Evolutionary conservation across 768 basidiomycete species (phyloP).

Genomic region (Cyclocybe cylindracea): DNA sequence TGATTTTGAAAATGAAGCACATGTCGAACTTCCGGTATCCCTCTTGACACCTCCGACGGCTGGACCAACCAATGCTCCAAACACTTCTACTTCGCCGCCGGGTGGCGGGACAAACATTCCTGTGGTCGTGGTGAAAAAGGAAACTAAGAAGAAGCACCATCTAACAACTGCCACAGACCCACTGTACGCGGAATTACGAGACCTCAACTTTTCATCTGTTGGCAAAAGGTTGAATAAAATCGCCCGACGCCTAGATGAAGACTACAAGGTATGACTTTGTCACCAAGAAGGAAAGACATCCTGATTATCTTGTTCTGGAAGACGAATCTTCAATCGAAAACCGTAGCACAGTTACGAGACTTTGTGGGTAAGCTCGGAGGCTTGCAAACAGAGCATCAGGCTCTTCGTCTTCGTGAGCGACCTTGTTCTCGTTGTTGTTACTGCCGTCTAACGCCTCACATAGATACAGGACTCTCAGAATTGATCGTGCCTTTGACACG

Average conservation of each 20-base stretch:
- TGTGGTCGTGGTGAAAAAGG: constrained; percentile 59
- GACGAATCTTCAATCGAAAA: constrained; percentile 87
- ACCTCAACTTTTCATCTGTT: constrained; percentile 90
- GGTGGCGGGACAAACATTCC: constrained; percentile 37
- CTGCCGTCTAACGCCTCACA: constrained; percentile 24
- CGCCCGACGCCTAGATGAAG: constrained; percentile 85
- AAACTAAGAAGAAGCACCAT: constrained; percentile 88
- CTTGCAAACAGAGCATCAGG: constrained; percentile 89
- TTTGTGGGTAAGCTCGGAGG: constrained; percentile 96
- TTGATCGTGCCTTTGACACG: constrained; percentile 81
- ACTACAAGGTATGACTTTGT: constrained; percentile 71
- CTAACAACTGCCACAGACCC: constrained; percentile 79
- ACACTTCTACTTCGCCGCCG: constrained; percentile 34
- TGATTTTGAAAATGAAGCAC: constrained; percentile 45
- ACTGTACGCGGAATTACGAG: constrained; percentile 80
- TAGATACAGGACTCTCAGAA: constrained; percentile 96
- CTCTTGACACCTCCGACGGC: constrained; percentile 60
- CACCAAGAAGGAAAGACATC: constrained; percentile 4
- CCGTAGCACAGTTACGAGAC: constrained; percentile 86
- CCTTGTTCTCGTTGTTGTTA: constrained; percentile 53
- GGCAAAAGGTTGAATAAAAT: constrained; percentile 79
- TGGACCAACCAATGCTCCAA: constrained; percentile 39
- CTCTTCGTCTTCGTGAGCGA: constrained; percentile 80
- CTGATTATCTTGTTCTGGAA: constrained; percentile 24
- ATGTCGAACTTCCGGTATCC: constrained; percentile 78